A percentile compares a stretch with the other conserved stretches of the same genome.
These are phyloP conservation scores for Kalanchoe fedtschenkoi DNA, from an alignment of 164 flowering plant species.

Conservation along the genomic window DNA sequence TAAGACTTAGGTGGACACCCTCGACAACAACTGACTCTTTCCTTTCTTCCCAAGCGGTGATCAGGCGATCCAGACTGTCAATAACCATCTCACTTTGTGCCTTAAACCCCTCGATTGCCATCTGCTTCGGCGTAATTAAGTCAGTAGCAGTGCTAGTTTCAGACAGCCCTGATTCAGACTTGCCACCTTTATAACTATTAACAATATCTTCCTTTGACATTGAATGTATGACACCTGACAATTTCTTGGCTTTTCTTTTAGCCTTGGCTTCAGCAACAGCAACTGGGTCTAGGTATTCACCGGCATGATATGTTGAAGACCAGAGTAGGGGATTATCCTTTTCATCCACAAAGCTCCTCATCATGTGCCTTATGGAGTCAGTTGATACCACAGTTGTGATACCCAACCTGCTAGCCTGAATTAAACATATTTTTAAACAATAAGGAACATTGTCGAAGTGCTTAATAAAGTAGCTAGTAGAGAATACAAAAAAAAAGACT, in stretches of 20 bases:
- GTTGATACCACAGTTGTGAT: constrained; percentile 82
- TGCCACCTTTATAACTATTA: constrained; percentile 12
- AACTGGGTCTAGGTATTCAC: constrained; percentile 67
- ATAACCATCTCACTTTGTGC: constrained; percentile 98
- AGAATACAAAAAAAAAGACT: background rate
- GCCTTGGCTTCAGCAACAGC: constrained; percentile 85
- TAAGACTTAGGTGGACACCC: constrained; percentile 88
- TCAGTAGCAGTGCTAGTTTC: constrained; percentile 27
- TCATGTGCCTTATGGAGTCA: constrained; percentile 90
- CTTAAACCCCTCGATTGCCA: constrained; percentile 85
- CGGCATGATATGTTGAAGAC: constrained; percentile 95
- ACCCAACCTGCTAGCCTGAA: constrained; percentile 80
- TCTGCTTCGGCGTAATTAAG: constrained; percentile 51
- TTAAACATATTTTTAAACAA: background rate
- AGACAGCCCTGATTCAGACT: constrained; percentile 15
- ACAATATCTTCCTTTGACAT: constrained; percentile 27
- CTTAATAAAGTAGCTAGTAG: background rate
- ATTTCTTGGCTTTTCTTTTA: constrained; percentile 59
- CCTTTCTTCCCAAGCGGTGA: constrained; percentile 85
- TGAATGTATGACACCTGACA: constrained; percentile 31
- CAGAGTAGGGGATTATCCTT: constrained; percentile 77
- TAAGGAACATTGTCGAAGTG: background rate
- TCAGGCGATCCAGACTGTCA: constrained; percentile 84
- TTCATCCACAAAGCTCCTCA: constrained; percentile 87
- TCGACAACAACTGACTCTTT: constrained; percentile 90